These are phyloP conservation scores for Macadamia integrifolia DNA, from an alignment of 164 flowering plant genomes.

Conservation along the genomic window DNA sequence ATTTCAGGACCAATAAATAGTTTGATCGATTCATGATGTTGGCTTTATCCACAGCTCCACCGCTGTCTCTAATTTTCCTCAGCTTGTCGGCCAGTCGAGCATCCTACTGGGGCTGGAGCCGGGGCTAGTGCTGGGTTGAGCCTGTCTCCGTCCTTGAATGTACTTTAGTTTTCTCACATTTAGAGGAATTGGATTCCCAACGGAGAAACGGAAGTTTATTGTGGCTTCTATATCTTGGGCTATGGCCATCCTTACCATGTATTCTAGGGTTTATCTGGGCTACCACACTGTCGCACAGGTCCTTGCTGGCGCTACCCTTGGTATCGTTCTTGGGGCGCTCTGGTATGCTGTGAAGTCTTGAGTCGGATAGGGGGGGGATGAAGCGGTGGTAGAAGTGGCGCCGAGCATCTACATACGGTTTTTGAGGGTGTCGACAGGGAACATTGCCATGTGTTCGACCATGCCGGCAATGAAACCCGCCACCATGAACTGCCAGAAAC, in stretches of 20 bases:
- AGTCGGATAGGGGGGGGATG: constrained; percentile 28
- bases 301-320: constrained; percentile 75
- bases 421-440: constrained; percentile 42
- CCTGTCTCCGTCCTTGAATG: not conserved
- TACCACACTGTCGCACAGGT: constrained; percentile 91
- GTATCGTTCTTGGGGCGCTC: constrained; percentile 46
- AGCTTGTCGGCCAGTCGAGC: no score
- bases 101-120: no score
- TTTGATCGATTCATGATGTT: not conserved
- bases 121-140: no score
- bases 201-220: constrained; percentile 20
- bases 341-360: constrained; percentile 43
- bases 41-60: no score
- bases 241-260: constrained; percentile 68
- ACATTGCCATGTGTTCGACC: constrained; percentile 53
- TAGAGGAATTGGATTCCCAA: constrained; percentile 31
- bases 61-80: no score
- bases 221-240: constrained; percentile 41
- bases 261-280: constrained; percentile 91
- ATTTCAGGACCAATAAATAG: not conserved
- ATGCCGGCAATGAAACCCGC: constrained; percentile 49
- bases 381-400: constrained; percentile 34
- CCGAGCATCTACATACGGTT: constrained; percentile 40
- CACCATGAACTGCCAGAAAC: constrained; percentile 46
- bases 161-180: constrained; percentile 52